Evolutionary conservation across 257 asterid genomes (phyloP).

Genomic region (Gentiana straminea): DNA sequence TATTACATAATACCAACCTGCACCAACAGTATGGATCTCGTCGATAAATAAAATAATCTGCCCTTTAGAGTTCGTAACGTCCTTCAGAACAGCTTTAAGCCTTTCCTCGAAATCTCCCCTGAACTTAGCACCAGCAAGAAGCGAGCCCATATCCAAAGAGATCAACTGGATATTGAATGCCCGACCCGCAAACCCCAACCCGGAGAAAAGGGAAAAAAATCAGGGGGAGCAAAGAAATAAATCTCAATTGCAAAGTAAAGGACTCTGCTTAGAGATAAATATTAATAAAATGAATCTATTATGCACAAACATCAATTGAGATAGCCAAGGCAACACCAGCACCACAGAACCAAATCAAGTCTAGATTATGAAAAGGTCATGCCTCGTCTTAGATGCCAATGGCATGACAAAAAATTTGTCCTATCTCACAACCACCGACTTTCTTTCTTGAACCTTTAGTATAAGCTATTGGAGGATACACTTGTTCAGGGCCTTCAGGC

Average conservation of each 20-base stretch:
- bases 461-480: too few relatives aligned
- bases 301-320: not conserved
- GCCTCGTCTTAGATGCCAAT: not conserved
- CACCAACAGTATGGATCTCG: conserved; percentile 97
- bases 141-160: conserved; percentile 85
- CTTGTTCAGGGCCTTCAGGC: too few relatives aligned
- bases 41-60: conserved; percentile 82
- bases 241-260: not conserved
- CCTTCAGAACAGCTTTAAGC: conserved; percentile 83
- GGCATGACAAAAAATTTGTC: too few relatives aligned
- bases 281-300: not conserved
- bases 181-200: too few relatives aligned
- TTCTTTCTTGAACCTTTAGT: too few relatives aligned
- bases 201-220: not conserved
- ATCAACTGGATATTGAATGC: conserved; percentile 51
- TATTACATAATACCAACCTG: conserved; percentile 42
- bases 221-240: too few relatives aligned
- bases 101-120: conserved; percentile 96
- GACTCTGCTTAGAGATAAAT: not conserved
- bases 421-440: too few relatives aligned
- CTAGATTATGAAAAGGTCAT: too few relatives aligned
- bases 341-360: not conserved
- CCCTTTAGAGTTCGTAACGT: conserved; percentile 77
- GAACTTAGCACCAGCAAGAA: conserved; percentile 89
- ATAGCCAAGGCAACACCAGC: too few relatives aligned